Evolutionary conservation across 306 rosid species (phyloP).

Genomic region (Herpetospermum pedunculosum): DNA sequence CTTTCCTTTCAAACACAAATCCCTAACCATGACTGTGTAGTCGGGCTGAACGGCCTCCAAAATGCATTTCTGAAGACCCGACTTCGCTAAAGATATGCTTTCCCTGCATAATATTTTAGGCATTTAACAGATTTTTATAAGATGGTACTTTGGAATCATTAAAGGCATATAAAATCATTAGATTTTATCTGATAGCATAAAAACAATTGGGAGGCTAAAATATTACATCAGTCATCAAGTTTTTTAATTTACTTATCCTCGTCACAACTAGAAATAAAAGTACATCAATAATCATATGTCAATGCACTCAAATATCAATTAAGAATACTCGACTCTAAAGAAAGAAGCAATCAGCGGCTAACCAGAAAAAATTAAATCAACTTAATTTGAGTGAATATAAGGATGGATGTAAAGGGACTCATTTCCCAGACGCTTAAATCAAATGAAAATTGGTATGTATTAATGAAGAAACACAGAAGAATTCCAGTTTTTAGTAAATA

Average conservation of each 20-base stretch:
- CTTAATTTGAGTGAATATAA: background rate
- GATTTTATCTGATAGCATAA: background rate
- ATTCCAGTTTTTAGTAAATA: background rate
- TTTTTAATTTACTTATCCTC: background rate
- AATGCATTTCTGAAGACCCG: conserved; percentile 28
- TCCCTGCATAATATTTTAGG: conserved; percentile 49
- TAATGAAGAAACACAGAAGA: background rate
- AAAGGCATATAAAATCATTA: conserved; percentile 1
- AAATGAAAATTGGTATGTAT: too few relatives aligned
- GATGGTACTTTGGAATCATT: background rate
- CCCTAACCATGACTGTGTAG: conserved; percentile 25
- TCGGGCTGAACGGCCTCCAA: conserved; percentile 23
- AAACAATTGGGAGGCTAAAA: background rate
- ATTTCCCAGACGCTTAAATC: too few relatives aligned
- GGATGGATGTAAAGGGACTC: background rate
- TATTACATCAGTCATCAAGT: background rate
- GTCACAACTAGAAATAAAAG: background rate
- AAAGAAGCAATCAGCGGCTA: background rate
- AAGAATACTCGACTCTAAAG: background rate
- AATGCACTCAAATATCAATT: background rate
- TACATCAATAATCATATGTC: background rate
- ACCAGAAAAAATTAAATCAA: background rate
- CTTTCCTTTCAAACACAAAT: conserved; percentile 54
- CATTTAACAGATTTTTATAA: conserved; percentile 5
- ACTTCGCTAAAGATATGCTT: conserved; percentile 38